These are phyloP conservation scores for Blastomyces parvus DNA, from an alignment of 2,329 filamentous ascomycete species.

Conservation along the genomic window DNA sequence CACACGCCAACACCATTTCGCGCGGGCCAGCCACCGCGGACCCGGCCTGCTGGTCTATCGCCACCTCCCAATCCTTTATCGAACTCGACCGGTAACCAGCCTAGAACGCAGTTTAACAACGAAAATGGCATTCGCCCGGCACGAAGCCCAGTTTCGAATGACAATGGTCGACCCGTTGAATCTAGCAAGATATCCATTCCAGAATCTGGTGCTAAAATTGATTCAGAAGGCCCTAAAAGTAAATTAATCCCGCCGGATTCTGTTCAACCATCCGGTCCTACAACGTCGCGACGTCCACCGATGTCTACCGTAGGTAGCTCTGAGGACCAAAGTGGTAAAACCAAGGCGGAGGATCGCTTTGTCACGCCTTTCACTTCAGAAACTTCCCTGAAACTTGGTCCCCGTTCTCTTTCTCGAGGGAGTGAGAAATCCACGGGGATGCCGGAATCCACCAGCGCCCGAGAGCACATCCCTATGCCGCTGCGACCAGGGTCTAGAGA, in stretches of 20 bases:
- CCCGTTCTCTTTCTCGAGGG: constrained; percentile 25
- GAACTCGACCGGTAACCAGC: constrained; percentile 3
- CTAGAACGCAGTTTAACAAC: background rate
- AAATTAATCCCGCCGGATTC: background rate
- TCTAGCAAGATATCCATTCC: background rate
- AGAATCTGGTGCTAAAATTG: background rate
- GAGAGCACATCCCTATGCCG: background rate
- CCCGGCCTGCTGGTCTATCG: constrained; percentile 5
- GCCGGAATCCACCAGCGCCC: background rate
- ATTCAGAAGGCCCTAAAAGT: background rate
- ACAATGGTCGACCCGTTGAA: background rate
- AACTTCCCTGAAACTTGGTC: constrained; percentile 26
- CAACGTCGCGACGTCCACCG: background rate
- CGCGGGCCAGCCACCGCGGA: constrained; percentile 7
- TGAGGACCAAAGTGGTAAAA: constrained; percentile 23
- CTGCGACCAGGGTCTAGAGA: background rate
- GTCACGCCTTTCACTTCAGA: constrained; percentile 31
- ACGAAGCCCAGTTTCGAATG: background rate
- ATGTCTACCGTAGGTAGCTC: constrained; percentile 18
- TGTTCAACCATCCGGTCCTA: background rate
- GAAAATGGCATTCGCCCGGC: constrained; percentile 6
- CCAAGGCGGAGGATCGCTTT: constrained; percentile 24
- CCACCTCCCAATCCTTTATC: constrained; percentile 7
- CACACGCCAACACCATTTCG: constrained; percentile 9
- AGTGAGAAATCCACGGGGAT: constrained; percentile 12